Percentiles rank a stretch among this genome's conserved stretches.
Evolutionary conservation across 768 basidiomycete genomes (phyloP).

Genomic region (Sistotremastrum niveocremeum): DNA sequence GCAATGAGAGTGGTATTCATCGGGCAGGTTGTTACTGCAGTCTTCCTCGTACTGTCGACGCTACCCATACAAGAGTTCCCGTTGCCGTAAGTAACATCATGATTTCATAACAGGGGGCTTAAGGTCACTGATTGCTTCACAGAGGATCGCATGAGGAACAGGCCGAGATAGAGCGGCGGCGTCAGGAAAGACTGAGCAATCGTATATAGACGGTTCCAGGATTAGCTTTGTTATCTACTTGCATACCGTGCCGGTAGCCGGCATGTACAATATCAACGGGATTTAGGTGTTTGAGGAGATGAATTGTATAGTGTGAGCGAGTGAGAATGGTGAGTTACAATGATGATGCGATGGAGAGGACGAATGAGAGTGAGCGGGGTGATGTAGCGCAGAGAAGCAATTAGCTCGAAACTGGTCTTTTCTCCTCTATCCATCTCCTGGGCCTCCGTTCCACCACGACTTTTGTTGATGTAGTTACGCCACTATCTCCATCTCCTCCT

Average conservation of each 20-base stretch:
- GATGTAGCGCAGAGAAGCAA: neutral
- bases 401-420: constrained; percentile 11
- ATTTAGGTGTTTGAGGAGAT: no score
- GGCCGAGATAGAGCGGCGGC: constrained; percentile 35
- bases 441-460: constrained; percentile 48
- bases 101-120: neutral
- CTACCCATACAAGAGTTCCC: constrained; percentile 66
- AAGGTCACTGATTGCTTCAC: neutral
- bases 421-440: constrained; percentile 77
- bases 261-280: no score
- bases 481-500: constrained; percentile 8
- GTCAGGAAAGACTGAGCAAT: no score
- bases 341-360: neutral
- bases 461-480: constrained; percentile 12
- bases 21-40: constrained; percentile 54
- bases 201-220: no score
- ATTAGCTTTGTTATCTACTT: no score
- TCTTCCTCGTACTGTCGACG: constrained; percentile 54
- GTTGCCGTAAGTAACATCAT: constrained; percentile 29
- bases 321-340: neutral
- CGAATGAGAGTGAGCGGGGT: neutral
- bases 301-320: no score
- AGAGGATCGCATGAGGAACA: constrained; percentile 55
- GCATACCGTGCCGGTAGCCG: no score
- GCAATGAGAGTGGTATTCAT: constrained; percentile 77